These are phyloP conservation scores for Teratosphaeria gauchensis DNA, from an alignment of 2,329 filamentous ascomycete species.

Conservation along the genomic window DNA sequence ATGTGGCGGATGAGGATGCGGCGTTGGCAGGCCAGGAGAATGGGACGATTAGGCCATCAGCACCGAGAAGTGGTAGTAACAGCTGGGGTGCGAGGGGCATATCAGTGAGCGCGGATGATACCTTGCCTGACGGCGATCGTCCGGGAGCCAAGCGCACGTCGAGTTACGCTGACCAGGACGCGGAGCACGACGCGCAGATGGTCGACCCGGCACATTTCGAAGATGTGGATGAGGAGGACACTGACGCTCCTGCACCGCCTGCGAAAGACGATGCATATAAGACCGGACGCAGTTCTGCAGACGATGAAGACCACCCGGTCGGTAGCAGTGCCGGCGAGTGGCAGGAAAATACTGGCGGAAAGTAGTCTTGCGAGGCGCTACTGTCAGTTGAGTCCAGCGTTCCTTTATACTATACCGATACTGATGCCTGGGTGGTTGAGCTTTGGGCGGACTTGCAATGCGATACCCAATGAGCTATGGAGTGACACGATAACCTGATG, in stretches of 20 bases:
- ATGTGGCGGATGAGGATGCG: slow-evolving; percentile 53
- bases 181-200: slow-evolving; percentile 25
- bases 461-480: neutral
- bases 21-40: slow-evolving; percentile 33
- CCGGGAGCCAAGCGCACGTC: neutral
- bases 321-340: slow-evolving; percentile 22
- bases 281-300: slow-evolving; percentile 2
- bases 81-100: slow-evolving; percentile 51
- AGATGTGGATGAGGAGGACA: slow-evolving; percentile 34
- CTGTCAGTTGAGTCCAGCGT: neutral
- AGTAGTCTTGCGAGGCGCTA: neutral
- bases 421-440: neutral
- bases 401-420: neutral
- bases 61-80: slow-evolving; percentile 13
- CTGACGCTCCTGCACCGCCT: slow-evolving; percentile 26
- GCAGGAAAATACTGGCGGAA: slow-evolving; percentile 11
- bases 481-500: neutral
- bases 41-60: slow-evolving; percentile 18
- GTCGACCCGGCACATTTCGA: slow-evolving; percentile 40
- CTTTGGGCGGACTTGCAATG: neutral
- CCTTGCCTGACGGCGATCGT: slow-evolving; percentile 26
- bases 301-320: slow-evolving; percentile 1
- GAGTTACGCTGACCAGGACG: slow-evolving; percentile 2
- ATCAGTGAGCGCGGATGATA: slow-evolving; percentile 51
- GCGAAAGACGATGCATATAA: slow-evolving; percentile 12